Conservation (phyloP, 2,329 filamentous ascomycete species). For the Fusarium compactum region DNA sequence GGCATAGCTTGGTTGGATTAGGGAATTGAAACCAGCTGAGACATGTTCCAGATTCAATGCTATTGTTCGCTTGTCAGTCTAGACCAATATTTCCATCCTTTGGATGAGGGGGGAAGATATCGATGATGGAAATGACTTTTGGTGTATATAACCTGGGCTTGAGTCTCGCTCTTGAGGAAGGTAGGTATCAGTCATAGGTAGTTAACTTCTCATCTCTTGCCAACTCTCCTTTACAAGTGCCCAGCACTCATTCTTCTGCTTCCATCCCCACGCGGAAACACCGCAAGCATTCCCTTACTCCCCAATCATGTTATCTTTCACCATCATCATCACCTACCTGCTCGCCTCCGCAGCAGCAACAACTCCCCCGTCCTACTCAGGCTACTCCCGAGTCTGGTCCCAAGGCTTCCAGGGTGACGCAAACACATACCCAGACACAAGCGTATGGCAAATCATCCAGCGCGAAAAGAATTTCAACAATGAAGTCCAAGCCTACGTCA, state of each 20-base stretch:
- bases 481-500: constrained; percentile 64
- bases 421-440: constrained; percentile 51
- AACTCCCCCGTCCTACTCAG: constrained; percentile 55
- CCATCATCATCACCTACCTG: constrained; percentile 47
- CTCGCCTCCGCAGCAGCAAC: constrained; percentile 52
- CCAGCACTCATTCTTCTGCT: background rate
- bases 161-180: background rate
- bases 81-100: constrained; percentile 16
- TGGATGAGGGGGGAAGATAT: background rate
- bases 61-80: constrained; percentile 24
- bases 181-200: background rate
- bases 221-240: constrained; percentile 10
- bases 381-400: constrained; percentile 57
- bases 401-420: constrained; percentile 57
- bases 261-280: constrained; percentile 13
- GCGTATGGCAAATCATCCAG: constrained; percentile 58
- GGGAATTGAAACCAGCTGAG: constrained; percentile 7
- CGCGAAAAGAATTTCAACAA: constrained; percentile 62
- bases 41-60: constrained; percentile 18
- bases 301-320: background rate
- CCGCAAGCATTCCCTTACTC: constrained; percentile 8
- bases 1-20: background rate
- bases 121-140: constrained; percentile 19
- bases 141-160: background rate
- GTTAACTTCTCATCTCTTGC: background rate